Base-by-base conservation (phyloP, 106 monocot species). In the Acorus gramineus region DNA sequence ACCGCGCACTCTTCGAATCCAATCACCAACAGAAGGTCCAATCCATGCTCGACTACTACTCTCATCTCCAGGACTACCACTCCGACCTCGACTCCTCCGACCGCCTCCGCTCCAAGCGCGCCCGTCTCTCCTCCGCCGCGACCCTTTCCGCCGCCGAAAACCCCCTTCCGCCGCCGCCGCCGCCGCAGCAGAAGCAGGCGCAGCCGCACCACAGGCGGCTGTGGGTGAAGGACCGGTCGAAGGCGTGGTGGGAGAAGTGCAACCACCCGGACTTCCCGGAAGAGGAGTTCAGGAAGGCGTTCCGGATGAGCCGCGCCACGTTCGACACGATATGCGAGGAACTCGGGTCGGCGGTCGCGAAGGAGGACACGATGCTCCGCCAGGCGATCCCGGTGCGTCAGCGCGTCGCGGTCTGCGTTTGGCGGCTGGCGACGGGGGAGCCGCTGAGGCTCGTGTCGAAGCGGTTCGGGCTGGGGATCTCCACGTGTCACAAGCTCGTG, bases 401-500 rank as follows among this genome's bases (percentile, higher is more conserved):
- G 68, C 86, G 86, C 43, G 82, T 86, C 4, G 86, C 86, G 2
- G 86, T 86, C 47, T 82, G 82, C 70, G 48, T 86, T 56, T 82
- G 77, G 77, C 77, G 86, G 7, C 77, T 82, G 3, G 86, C 86
- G 46, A 86, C 86, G 42, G 86, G 86, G 11, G 86, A 86, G 61
- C 86, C 86, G 10, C 77, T 86, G 61, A 73, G 86, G 4, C 61
- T 82, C 5, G 86, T 86, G 8, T 82, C 82, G 7, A 86, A 83
- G 72, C 79, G 86, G 9, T 86, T 86, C 76, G 86, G 82, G 44
- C 89, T 94, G 51, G 94, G 94, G 43, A 94, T 94, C 79, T 94
- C 94, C 64, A 94, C 94, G 50, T 94, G 94, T 77, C 94, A 94
- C 65, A 94, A 94, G 71, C 86, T 94, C 54, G 80, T 94, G 54